Evolutionary conservation across 495 filamentous ascomycete species (phyloP).

Genomic region (Penicillium atrosanguineum): DNA sequence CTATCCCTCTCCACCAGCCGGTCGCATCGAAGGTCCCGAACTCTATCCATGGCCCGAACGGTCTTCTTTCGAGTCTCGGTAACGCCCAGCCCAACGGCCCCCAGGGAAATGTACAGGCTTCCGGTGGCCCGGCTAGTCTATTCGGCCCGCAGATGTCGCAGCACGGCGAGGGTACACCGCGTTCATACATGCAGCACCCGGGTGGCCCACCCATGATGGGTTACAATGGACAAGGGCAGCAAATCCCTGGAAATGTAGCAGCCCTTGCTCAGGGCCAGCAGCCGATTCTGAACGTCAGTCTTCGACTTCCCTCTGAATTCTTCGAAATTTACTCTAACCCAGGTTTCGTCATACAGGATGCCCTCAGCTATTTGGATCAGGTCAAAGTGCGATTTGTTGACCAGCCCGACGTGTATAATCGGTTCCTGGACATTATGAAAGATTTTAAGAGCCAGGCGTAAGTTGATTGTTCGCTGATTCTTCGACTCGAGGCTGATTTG

Average conservation of each 20-base stretch:
- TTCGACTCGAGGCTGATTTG: not conserved
- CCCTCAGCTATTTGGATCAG: slow-evolving; percentile 95
- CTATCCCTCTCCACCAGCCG: slow-evolving; percentile 86
- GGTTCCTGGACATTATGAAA: slow-evolving; percentile 99
- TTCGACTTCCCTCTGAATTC: not conserved
- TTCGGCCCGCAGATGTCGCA: slow-evolving; percentile 65
- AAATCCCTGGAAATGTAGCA: slow-evolving; percentile 55
- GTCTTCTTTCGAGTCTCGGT: slow-evolving; percentile 74
- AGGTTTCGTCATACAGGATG: slow-evolving; percentile 61
- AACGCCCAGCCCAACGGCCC: slow-evolving; percentile 50
- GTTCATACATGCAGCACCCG: slow-evolving; percentile 63
- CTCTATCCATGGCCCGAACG: slow-evolving; percentile 83
- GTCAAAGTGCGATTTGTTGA: slow-evolving; percentile 98
- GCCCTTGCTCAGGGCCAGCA: slow-evolving; percentile 81
- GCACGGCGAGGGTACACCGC: slow-evolving; percentile 55
- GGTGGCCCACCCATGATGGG: slow-evolving; percentile 62
- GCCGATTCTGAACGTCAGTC: slow-evolving; percentile 85
- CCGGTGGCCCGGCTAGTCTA: slow-evolving; percentile 59
- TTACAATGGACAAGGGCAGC: slow-evolving; percentile 43
- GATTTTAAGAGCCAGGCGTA: slow-evolving; percentile 98
- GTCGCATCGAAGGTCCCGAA: slow-evolving; percentile 78
- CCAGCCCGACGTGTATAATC: slow-evolving; percentile 96
- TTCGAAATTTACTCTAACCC: slow-evolving; percentile 11
- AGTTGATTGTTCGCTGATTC: slow-evolving; percentile 30
- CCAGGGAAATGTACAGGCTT: slow-evolving; percentile 60